A percentile compares a stretch with the other conserved stretches of the same genome.
phyloP scores from a whole-genome alignment of 192 early-diverging fungal genomes.

The Dispira parvispora region DNA sequence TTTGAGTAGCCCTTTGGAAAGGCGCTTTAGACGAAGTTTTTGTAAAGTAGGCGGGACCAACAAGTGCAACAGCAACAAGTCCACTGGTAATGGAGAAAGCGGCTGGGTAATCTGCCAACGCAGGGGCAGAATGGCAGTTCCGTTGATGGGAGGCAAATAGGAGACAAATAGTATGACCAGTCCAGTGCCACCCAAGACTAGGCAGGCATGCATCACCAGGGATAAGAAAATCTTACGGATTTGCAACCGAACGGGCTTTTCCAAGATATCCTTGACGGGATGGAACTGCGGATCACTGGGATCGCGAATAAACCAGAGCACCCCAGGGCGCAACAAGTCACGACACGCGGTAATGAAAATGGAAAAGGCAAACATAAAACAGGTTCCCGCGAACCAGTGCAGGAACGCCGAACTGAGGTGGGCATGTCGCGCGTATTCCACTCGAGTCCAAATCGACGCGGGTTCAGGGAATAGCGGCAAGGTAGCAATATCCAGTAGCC shows the following conservation, averaged over 20 bases:
- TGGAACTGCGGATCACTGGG: constrained; percentile 91
- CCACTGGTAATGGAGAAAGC: constrained; percentile 57
- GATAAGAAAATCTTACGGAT: constrained; percentile 69
- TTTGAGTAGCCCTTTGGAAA: constrained; percentile 33
- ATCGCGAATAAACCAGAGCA: constrained; percentile 97
- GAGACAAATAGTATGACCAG: constrained; percentile 19
- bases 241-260: constrained; percentile 55
- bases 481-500: constrained; percentile 68
- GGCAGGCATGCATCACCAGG: constrained; percentile 63
- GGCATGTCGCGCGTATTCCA: constrained; percentile 34
- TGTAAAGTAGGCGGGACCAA: constrained; percentile 46
- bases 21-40: constrained; percentile 39
- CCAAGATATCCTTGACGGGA: constrained; percentile 84
- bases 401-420: constrained; percentile 54
- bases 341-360: constrained; percentile 67
- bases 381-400: constrained; percentile 87
- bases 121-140: constrained; percentile 5
- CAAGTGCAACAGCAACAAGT: constrained; percentile 56
- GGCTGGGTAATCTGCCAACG: constrained; percentile 34
- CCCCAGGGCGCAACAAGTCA: constrained; percentile 73
- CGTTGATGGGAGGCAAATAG: constrained; percentile 8
- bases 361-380: constrained; percentile 90
- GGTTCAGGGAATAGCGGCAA: constrained; percentile 53
- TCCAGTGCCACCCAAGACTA: constrained; percentile 64
- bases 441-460: constrained; percentile 31